These are phyloP conservation scores for Teratosphaeria pseudoeucalypti DNA, from an alignment of 2,329 filamentous ascomycete genomes.

Conservation along the genomic window DNA sequence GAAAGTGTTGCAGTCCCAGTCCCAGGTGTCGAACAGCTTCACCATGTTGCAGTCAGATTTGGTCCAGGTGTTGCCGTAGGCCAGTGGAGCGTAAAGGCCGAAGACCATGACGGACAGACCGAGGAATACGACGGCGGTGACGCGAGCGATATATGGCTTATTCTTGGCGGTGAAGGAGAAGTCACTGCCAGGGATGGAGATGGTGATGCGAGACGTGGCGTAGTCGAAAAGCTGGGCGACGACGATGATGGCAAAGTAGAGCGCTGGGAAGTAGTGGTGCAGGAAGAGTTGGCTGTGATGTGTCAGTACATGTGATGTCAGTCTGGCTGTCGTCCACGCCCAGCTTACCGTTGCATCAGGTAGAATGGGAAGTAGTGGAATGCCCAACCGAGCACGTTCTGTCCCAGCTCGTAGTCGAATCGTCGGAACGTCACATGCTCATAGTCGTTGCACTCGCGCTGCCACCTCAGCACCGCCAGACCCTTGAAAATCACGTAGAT, in stretches of 20 bases:
- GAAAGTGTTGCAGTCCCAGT: conserved; percentile 97
- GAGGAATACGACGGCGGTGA: conserved; percentile 64
- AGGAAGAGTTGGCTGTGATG: conserved; percentile 68
- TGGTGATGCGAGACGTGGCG: conserved; percentile 59
- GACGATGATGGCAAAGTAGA: conserved; percentile 87
- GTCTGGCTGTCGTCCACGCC: background rate
- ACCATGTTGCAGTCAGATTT: conserved; percentile 74
- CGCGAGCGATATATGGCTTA: conserved; percentile 62
- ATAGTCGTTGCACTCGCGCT: conserved; percentile 86
- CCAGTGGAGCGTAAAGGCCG: conserved; percentile 73
- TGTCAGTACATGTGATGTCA: background rate
- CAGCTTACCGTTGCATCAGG: conserved; percentile 67
- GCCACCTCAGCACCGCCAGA: conserved; percentile 81
- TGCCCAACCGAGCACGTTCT: conserved; percentile 82
- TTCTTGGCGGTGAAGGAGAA: conserved; percentile 43
- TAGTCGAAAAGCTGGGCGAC: conserved; percentile 88
- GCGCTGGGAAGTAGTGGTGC: conserved; percentile 94
- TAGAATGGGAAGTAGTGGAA: conserved; percentile 99
- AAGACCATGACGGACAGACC: conserved; percentile 66
- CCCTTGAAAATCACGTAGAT: conserved; percentile 79
- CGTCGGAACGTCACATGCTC: conserved; percentile 74
- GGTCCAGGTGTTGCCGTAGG: conserved; percentile 93
- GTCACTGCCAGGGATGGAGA: conserved; percentile 38
- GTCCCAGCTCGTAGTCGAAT: conserved; percentile 94
- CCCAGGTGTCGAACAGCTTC: conserved; percentile 83